These are phyloP conservation scores for Yarrowia sp. DNA, from an alignment of 805 yeast genomes.

Conservation along the genomic window DNA sequence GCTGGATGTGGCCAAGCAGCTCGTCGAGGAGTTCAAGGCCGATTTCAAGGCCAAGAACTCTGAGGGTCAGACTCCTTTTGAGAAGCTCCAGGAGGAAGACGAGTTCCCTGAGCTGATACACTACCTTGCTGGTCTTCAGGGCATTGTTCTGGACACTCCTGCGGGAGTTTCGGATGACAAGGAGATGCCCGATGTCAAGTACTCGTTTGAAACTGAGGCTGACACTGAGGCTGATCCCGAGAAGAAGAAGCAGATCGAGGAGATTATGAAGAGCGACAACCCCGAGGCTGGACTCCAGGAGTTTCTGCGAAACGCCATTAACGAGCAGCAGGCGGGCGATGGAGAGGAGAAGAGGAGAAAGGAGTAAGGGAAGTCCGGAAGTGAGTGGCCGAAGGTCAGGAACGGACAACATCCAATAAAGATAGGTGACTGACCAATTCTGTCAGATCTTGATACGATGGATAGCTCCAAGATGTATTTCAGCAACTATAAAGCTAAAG, in stretches of 20 bases:
- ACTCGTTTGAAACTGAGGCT: conserved; percentile 46
- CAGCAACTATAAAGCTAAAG: too few species aligned
- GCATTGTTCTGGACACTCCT: conserved; percentile 44
- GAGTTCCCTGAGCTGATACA: conserved; percentile 80
- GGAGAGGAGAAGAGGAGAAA: conserved; percentile 7
- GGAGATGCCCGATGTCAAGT: conserved; percentile 42
- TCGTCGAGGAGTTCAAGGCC: conserved; percentile 74
- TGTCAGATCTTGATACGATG: too few species aligned
- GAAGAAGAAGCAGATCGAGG: conserved; percentile 68
- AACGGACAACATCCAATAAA: neutral
- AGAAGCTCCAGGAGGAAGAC: conserved; percentile 80
- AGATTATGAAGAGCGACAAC: conserved; percentile 77
- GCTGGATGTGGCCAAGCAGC: conserved; percentile 63
- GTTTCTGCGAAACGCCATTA: conserved; percentile 69
- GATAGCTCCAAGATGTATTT: too few species aligned
- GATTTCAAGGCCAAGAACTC: conserved; percentile 67
- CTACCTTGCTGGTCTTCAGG: conserved; percentile 61
- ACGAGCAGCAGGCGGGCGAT: conserved; percentile 53
- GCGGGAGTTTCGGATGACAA: conserved; percentile 41
- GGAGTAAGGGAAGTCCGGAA: neutral
- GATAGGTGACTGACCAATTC: too few species aligned
- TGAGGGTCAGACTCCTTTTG: conserved; percentile 77
- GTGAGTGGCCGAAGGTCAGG: conserved; percentile 8
- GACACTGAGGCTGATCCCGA: conserved; percentile 59
- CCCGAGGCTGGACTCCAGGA: conserved; percentile 79